phyloP scores from a whole-genome alignment of 2,329 filamentous ascomycete species.

The Aureobasidium sp. region DNA sequence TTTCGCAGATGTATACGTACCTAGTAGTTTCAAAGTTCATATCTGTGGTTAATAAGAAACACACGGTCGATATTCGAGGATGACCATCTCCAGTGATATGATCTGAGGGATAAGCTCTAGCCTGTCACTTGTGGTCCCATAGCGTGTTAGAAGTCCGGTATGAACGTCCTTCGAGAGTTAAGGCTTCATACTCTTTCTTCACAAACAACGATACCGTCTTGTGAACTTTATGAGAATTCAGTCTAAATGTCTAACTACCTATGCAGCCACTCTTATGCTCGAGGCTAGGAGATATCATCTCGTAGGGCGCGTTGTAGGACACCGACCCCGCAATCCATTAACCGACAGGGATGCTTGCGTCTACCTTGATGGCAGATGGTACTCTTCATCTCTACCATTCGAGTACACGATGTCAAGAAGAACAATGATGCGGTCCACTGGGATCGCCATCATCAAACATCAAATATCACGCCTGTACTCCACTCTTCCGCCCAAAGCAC shows the following conservation, averaged over 20 bases:
- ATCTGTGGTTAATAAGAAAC: slow-evolving; percentile 4
- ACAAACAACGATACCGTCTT: not conserved
- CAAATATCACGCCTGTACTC: slow-evolving; percentile 38
- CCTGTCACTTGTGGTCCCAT: not conserved
- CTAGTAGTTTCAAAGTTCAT: not conserved
- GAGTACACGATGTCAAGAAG: not conserved
- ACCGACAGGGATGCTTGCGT: not conserved
- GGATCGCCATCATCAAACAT: not conserved
- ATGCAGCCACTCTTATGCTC: not conserved
- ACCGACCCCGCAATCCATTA: slow-evolving; percentile 1
- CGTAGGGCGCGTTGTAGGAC: not conserved
- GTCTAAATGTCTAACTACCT: not conserved
- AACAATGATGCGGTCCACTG: not conserved
- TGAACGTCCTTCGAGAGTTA: not conserved
- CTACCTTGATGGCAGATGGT: slow-evolving; percentile 3
- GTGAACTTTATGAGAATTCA: not conserved
- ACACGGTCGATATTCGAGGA: not conserved
- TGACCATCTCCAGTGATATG: not conserved
- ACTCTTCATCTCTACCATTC: not conserved
- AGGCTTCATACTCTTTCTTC: no score
- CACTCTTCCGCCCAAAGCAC: slow-evolving; percentile 43
- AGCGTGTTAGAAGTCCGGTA: not conserved
- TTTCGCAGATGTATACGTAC: slow-evolving; percentile 2
- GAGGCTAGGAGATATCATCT: not conserved
- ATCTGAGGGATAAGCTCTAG: not conserved